Base-by-base conservation (phyloP, 2,329 filamentous ascomycete species). In the Teratosphaeria gauchensis region DNA sequence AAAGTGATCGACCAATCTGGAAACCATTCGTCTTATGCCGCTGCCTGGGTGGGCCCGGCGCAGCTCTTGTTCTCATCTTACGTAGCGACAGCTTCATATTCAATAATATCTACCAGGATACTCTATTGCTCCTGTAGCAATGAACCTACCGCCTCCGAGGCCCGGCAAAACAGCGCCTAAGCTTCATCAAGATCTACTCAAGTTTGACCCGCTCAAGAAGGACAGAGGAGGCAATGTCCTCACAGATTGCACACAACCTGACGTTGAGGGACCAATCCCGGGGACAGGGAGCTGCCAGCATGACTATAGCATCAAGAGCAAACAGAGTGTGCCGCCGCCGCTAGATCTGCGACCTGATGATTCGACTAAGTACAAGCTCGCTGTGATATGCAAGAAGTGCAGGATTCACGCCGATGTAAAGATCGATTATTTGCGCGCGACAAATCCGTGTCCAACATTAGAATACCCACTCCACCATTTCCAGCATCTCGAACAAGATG, bases 391-490 rank as follows among this genome's bases (percentile, higher is more conserved):
- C 71, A 73, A 77, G 58, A 77, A 75, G 60, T 89, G 86, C 68
- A 80, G 83, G 56, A 78, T 78, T 66, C 85, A 89, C 71, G 74
- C 87, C 51, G 78, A 84, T 63, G 68, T 89, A 24, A 73, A 74
- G 11, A 76, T 86, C 35, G 77, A 80, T 60, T 83, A 81, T 63
- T 54, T 57, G 30, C 65, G 67, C 12, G 69, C 74, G n/a, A 70
- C 60, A 28, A 66, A 67, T 32, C 72, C 77, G 5, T 82, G 79
- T 64, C 79, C 80, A 3, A 78, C 75, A 56, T 61, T 66, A 11
- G 72, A 78, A 1, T 79, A 76, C 62, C 82, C 83, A 32, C 70
- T 88, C 4, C 86, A 89, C 69, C 86, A 89, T 69, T 79, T 87
- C 59, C 65, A 65, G 53, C 60, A 63, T 16, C 53, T 64, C 8